Percentiles rank a stretch among this genome's conserved stretches.
phyloP scores from a whole-genome alignment of 345 rosid species.

The Clarkia xantiana region DNA sequence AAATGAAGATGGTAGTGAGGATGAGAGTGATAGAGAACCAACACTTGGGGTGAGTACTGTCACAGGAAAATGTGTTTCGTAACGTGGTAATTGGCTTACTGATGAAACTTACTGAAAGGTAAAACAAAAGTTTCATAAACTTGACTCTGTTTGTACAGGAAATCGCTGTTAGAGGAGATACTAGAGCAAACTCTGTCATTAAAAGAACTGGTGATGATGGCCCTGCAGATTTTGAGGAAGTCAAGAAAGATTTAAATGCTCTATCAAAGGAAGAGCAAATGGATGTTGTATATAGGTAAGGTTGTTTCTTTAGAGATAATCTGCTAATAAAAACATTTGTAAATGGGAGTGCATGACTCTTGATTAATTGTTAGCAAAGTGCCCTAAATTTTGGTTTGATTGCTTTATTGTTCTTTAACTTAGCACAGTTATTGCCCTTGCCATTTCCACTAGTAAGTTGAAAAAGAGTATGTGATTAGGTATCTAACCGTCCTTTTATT shows the following conservation, averaged over 20 bases:
- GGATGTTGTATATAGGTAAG: conserved; percentile 69
- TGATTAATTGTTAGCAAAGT: too few relatives aligned
- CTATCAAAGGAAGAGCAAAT: conserved; percentile 79
- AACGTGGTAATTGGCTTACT: not conserved
- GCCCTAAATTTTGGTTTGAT: too few relatives aligned
- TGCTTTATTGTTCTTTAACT: too few relatives aligned
- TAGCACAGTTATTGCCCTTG: too few relatives aligned
- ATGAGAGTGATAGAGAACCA: conserved; percentile 41
- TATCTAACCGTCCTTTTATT: too few relatives aligned
- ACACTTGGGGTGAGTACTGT: conserved; percentile 50
- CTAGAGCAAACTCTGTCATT: conserved; percentile 9
- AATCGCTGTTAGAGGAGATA: conserved; percentile 31
- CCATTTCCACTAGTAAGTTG: too few relatives aligned
- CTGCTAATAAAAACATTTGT: not conserved
- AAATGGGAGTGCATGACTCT: too few relatives aligned
- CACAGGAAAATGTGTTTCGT: not conserved
- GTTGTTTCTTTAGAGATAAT: not conserved
- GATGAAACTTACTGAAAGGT: not conserved
- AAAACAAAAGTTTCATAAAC: not conserved
- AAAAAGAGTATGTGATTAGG: too few relatives aligned
- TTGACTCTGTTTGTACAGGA: conserved; percentile 27
- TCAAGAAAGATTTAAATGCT: conserved; percentile 58
- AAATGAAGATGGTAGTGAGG: conserved; percentile 38
- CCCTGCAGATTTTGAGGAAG: conserved; percentile 30
- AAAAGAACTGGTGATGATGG: conserved; percentile 14